Evolutionary conservation across 345 rosid species (phyloP), one percentile per base, ranked within the genome.

Genomic region (Brassica incana): DNA sequence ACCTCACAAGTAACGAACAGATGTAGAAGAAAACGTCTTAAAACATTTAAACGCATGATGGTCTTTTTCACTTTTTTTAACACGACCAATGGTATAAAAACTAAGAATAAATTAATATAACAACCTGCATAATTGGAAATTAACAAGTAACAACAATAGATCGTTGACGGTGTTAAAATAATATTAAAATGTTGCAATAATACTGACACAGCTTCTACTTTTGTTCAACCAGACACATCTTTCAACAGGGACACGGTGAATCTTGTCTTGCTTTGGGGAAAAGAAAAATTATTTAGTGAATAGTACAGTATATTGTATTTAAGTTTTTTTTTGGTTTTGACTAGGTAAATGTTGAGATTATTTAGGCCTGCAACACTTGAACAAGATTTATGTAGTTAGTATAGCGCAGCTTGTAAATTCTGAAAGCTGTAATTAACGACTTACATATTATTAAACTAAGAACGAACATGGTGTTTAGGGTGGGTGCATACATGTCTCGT

Each of bases 101-200:
- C 15, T 2, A 48, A 50, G 64, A 4, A 52, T 52, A 52, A 14
- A 29, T 4, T 15, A 48, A 74, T 12, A 20, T 32, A 65, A 35
- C 78, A 35, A 75, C 43, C 73, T 67, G 16, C 43, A 35, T 75
- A 52, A 35, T 56, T 66, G 56, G 58, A 9, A 40, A 52, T 60
- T 52, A 59, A 65, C 78, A 59, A 54, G 62, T 43, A 40, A 48
- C 5, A 45, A 64, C 61, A 23, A 8, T 3, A 27, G 7, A 48
- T 25, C 56, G 65, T 54, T 75, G 66, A 66, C 65, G 65, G 56
- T 54, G 35, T 15, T 33, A 32, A 7, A 48, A 14, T 52, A 15
- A 16, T 52, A 14, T 52, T 23, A 23, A 8, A 20, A 30, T 1
- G n/a, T 30, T 30, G 25, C 48, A 74, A 18, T 74, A 73, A 33